phyloP scores from a whole-genome alignment of 495 filamentous ascomycete species.

The Emericellopsis terricola region DNA sequence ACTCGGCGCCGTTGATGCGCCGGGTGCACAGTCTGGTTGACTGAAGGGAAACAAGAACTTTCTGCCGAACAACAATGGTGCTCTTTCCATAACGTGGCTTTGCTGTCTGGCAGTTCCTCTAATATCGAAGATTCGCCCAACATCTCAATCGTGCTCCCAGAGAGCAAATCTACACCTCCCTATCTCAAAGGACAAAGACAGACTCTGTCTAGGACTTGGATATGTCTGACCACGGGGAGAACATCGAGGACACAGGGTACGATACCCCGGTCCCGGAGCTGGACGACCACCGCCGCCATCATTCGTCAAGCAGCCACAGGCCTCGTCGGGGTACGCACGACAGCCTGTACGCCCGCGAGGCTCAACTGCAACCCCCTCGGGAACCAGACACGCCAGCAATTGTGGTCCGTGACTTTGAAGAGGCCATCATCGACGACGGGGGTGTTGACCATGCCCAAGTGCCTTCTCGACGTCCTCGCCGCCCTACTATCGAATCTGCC shows the following conservation, averaged over 20 bases:
- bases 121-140: no score
- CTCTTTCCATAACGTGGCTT: no score
- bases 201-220: no score
- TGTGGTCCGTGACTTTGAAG: constrained; percentile 36
- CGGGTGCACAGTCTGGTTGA: constrained; percentile 1
- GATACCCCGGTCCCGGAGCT: constrained; percentile 75
- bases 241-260: constrained; percentile 26
- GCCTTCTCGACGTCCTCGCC: constrained; percentile 20
- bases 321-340: constrained; percentile 37
- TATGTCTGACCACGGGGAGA: constrained; percentile 42
- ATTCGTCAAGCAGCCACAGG: constrained; percentile 37
- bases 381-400: constrained; percentile 14
- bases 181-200: neutral
- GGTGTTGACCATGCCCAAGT: constrained; percentile 14
- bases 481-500: constrained; percentile 25
- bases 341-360: constrained; percentile 26
- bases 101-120: no score
- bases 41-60: no score
- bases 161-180: neutral
- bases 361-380: constrained; percentile 20
- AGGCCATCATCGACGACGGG: constrained; percentile 73
- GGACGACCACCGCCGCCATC: constrained; percentile 81
- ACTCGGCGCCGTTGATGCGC: constrained; percentile 2
- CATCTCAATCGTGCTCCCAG: neutral
- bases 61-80: constrained; percentile 4